phyloP scores from a whole-genome alignment of 768 basidiomycete species.

The Tephrocybe sp. region DNA sequence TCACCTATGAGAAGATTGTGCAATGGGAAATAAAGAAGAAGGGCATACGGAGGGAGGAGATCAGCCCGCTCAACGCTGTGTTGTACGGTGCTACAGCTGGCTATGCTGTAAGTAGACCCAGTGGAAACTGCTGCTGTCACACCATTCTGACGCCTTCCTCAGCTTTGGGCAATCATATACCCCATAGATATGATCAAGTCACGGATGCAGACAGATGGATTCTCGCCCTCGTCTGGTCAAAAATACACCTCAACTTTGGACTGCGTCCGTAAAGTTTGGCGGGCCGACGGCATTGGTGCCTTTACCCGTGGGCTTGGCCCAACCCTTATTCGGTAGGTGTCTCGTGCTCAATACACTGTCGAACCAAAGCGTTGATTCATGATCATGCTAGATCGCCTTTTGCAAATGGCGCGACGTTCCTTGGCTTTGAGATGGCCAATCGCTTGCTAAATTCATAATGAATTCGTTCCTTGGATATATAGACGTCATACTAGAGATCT shows the following conservation, averaged over 20 bases:
- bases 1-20: constrained; percentile 90
- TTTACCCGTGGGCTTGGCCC: constrained; percentile 92
- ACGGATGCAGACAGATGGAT: constrained; percentile 93
- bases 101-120: constrained; percentile 66
- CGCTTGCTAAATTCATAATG: constrained; percentile 53
- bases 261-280: constrained; percentile 81
- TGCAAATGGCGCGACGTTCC: constrained; percentile 95
- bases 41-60: constrained; percentile 71
- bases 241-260: constrained; percentile 84
- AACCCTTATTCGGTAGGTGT: constrained; percentile 77
- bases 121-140: background rate
- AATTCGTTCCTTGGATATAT: background rate
- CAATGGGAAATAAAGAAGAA: constrained; percentile 81
- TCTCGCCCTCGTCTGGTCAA: constrained; percentile 69
- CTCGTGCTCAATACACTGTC: background rate
- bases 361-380: constrained; percentile 2
- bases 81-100: constrained; percentile 92
- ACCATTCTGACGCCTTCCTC: constrained; percentile 14
- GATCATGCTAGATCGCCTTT: constrained; percentile 85
- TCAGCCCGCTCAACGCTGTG: constrained; percentile 75
- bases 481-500: background rate
- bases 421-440: constrained; percentile 93
- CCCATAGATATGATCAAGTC: constrained; percentile 97
- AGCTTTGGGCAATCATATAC: constrained; percentile 93
- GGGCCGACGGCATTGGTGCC: constrained; percentile 78